Percentiles rank a stretch among this genome's conserved stretches.
These are phyloP conservation scores for Circinella minor DNA, from an alignment of 371 early-diverging fungal species.

Conservation along the genomic window DNA sequence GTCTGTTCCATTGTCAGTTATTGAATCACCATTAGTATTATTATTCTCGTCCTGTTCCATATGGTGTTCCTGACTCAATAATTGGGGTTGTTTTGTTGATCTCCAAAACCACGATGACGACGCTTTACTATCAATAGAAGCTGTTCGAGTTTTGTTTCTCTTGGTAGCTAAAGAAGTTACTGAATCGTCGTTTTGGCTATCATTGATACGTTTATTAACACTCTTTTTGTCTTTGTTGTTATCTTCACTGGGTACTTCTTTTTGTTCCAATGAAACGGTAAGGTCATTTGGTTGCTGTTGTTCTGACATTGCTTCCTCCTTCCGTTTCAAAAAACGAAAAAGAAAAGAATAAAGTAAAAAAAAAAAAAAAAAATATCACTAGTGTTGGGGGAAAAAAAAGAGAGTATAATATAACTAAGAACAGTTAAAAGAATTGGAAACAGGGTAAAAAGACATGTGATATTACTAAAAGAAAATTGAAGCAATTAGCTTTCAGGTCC, in stretches of 20 bases:
- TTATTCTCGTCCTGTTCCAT: no score
- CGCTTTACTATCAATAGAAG: slow-evolving; percentile 16
- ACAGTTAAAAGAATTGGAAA: no score
- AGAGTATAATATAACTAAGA: no score
- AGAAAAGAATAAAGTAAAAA: neutral
- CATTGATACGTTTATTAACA: neutral
- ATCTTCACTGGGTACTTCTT: neutral
- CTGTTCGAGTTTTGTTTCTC: slow-evolving; percentile 18
- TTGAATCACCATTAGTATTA: no score
- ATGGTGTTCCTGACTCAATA: neutral
- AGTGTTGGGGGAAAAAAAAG: no score
- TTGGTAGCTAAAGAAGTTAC: neutral
- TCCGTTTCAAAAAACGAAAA: neutral
- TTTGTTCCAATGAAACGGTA: neutral
- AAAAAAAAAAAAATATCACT: no score
- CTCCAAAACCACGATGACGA: slow-evolving; percentile 17
- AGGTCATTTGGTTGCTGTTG: neutral
- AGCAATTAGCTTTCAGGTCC: no score
- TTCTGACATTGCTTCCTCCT: no score
- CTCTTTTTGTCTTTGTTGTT: neutral
- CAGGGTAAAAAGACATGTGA: no score
- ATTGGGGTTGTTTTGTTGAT: neutral
- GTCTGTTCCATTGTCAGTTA: no score
- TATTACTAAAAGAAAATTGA: no score
- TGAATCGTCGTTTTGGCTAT: neutral